Evolutionary conservation across 352 stramenopile genomes (phyloP).

Genomic region (Achlya hypogyna): DNA sequence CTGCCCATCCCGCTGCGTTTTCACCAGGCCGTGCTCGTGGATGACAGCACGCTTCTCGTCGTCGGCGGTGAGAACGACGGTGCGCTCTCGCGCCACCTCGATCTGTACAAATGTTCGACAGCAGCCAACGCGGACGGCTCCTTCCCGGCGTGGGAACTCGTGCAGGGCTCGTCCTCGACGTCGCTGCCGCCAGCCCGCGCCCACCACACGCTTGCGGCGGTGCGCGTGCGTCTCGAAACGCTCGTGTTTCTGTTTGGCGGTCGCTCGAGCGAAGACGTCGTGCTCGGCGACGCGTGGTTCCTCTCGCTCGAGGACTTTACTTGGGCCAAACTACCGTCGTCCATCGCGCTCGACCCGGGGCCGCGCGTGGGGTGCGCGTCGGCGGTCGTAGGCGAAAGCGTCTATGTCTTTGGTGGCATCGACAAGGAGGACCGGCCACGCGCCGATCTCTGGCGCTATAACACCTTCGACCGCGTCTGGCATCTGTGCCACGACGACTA

Average conservation of each 20-base stretch:
- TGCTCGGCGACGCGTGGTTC: constrained; percentile 72
- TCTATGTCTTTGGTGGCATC: constrained; percentile 75
- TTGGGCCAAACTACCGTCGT: constrained; percentile 66
- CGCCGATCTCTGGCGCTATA: constrained; percentile 77
- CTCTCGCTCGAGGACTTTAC: constrained; percentile 72
- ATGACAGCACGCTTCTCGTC: constrained; percentile 69
- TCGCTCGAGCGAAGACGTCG: constrained; percentile 56
- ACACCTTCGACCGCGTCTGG: constrained; percentile 82
- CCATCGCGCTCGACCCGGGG: constrained; percentile 64
- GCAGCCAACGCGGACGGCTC: constrained; percentile 48
- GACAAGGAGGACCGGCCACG: constrained; percentile 71
- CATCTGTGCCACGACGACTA: constrained; percentile 78
- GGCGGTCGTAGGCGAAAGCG: constrained; percentile 67
- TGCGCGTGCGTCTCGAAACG: constrained; percentile 60
- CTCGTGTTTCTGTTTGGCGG: constrained; percentile 82
- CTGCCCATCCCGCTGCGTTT: constrained; percentile 73
- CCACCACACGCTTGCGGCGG: constrained; percentile 54
- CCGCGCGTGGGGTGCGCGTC: constrained; percentile 55
- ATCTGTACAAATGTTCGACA: constrained; percentile 72
- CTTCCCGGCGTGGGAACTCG: constrained; percentile 58
- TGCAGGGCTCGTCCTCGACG: constrained; percentile 56
- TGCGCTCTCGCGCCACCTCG: constrained; percentile 70
- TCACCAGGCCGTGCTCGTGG: constrained; percentile 65
- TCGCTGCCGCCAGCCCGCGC: constrained; percentile 53
- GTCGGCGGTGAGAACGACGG: constrained; percentile 66